Percentiles rank a stretch among this genome's conserved stretches.
Conservation (phyloP, 768 basidiomycete genomes). For the Candolleomyces eurysporus region DNA sequence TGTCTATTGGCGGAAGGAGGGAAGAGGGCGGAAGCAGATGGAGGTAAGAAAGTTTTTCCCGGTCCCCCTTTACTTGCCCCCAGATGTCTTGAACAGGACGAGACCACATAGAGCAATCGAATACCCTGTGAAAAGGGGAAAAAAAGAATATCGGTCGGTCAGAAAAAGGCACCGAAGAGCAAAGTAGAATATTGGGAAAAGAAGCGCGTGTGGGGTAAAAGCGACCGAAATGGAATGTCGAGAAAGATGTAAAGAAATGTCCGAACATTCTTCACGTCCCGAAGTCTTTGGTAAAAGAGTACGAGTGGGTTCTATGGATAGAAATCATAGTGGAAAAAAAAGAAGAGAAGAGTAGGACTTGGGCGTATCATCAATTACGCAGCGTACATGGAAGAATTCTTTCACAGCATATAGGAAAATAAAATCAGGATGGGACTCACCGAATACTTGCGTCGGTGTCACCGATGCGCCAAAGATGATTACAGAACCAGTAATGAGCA, state of each 20-base stretch:
- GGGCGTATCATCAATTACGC: not conserved
- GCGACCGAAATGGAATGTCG: too few species aligned
- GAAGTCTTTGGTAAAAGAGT: not conserved
- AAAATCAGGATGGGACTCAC: constrained; percentile 31
- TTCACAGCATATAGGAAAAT: not conserved
- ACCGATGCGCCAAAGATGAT: constrained; percentile 79
- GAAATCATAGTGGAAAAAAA: not conserved
- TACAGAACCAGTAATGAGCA: constrained; percentile 90
- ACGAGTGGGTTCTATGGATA: too few species aligned
- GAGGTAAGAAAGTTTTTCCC: not conserved
- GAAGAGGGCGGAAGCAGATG: not conserved
- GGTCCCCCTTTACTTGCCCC: constrained; percentile 45
- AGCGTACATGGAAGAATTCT: not conserved
- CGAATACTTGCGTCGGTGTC: constrained; percentile 82
- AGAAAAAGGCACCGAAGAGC: not conserved
- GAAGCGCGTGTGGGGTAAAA: too few species aligned
- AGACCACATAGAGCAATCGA: constrained; percentile 84
- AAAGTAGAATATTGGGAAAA: not conserved
- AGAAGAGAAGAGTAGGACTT: not conserved
- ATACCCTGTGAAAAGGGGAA: constrained; percentile 54
- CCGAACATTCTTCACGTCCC: not conserved
- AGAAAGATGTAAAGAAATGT: not conserved
- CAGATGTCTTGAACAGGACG: constrained; percentile 78
- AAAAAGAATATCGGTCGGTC: not conserved
- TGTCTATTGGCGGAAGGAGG: not conserved